Evolutionary conservation across 805 yeast species (phyloP).

Genomic region (Myxozyma sirexii): DNA sequence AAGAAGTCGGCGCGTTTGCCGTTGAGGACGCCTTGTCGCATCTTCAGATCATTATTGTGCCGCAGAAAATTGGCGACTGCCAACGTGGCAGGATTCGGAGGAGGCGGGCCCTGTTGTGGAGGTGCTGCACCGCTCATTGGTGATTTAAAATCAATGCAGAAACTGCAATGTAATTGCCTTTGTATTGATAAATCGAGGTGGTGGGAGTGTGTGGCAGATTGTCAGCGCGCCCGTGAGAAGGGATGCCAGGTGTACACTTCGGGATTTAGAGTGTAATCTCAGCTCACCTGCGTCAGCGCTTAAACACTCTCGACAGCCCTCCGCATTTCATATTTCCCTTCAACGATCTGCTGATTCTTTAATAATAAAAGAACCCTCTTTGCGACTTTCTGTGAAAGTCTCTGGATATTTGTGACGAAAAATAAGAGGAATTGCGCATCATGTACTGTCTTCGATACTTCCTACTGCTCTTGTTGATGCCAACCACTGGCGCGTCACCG

Average conservation of each 20-base stretch:
- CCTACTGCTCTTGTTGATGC: conserved; percentile 30
- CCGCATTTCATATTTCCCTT: background rate
- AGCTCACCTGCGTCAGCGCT: background rate
- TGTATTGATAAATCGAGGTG: background rate
- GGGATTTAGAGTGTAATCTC: background rate
- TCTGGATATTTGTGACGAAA: background rate
- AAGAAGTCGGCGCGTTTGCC: conserved; percentile 78
- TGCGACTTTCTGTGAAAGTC: too few species aligned
- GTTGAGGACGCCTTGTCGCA: conserved; percentile 76
- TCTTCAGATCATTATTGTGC: conserved; percentile 67
- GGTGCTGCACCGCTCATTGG: conserved; percentile 5
- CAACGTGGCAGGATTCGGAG: conserved; percentile 54
- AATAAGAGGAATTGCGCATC: background rate
- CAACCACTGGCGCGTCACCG: conserved; percentile 35
- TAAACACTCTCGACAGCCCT: background rate
- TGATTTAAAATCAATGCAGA: background rate
- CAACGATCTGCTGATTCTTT: too few species aligned
- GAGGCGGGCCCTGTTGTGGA: conserved; percentile 15
- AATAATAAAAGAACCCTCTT: too few species aligned
- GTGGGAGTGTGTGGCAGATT: background rate
- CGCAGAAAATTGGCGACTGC: conserved; percentile 74
- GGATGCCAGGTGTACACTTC: conserved; percentile 11
- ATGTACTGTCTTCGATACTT: conserved; percentile 36
- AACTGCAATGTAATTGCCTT: too few species aligned
- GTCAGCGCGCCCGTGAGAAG: background rate